Percentiles rank a stretch among this genome's conserved stretches.
phyloP scores from a whole-genome alignment of 2,329 filamentous ascomycete species.

The Colletotrichum incanum region DNA sequence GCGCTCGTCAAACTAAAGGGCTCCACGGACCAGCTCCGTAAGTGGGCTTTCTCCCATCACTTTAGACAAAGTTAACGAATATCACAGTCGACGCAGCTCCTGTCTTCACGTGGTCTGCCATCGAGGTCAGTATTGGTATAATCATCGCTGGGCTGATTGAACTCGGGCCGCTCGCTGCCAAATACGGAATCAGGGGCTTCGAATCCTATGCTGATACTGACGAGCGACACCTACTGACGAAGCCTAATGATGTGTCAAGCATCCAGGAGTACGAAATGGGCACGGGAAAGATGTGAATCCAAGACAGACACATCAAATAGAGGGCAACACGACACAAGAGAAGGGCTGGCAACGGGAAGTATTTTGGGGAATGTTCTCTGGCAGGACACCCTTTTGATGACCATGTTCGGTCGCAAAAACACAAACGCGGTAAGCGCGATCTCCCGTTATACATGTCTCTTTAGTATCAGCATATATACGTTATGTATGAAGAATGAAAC shows the following conservation, averaged over 20 bases:
- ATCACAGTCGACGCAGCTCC: conserved; percentile 26
- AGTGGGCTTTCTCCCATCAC: background rate
- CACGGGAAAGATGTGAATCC: background rate
- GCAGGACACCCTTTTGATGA: no score
- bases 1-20: conserved; percentile 21
- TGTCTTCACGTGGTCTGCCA: conserved; percentile 35
- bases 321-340: no score
- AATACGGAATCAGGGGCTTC: conserved; percentile 28
- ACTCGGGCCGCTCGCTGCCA: conserved; percentile 34
- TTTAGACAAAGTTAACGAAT: background rate
- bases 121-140: conserved; percentile 36
- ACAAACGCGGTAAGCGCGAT: no score
- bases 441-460: no score
- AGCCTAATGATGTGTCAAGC: background rate
- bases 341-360: no score
- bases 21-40: conserved; percentile 25
- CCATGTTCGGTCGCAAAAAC: no score
- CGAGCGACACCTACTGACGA: background rate
- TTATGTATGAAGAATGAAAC: no score
- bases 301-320: no score
- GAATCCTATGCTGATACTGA: conserved; percentile 1
- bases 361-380: no score
- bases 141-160: conserved; percentile 35
- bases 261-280: conserved; percentile 20
- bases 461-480: no score